phyloP scores from a whole-genome alignment of 345 rosid species.

The Jatropha curcas region DNA sequence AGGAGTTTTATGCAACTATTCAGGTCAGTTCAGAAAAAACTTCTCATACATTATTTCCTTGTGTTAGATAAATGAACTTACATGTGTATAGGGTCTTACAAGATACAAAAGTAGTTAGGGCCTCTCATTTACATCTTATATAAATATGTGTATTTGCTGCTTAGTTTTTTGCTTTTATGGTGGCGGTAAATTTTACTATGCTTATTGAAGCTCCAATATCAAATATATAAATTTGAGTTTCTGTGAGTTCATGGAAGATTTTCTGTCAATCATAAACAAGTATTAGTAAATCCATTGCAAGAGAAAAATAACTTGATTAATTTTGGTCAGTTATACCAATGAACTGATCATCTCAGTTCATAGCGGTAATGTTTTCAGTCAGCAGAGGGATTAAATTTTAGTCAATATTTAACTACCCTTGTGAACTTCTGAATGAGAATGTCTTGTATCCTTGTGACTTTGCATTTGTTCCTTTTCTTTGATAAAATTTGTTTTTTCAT shows the following conservation, averaged over 20 bases:
- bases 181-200: not conserved
- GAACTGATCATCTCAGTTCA: not conserved
- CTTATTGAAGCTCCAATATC: not conserved
- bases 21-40: constrained; percentile 13
- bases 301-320: not conserved
- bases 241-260: not conserved
- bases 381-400: not conserved
- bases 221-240: not conserved
- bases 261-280: not conserved
- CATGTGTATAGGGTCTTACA: not conserved
- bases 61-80: not conserved
- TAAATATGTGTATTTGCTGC: not conserved
- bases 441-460: not conserved
- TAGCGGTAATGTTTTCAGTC: not conserved
- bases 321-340: not conserved
- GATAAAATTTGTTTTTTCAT: not conserved
- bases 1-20: not conserved
- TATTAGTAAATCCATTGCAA: not conserved
- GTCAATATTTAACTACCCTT: not conserved
- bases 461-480: not conserved
- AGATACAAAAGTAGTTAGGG: not conserved
- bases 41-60: not conserved
- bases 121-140: not conserved
- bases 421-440: not conserved
- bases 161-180: not conserved